phyloP scores from a whole-genome alignment of 192 early-diverging fungal genomes.

The Coemansia sp. region DNA sequence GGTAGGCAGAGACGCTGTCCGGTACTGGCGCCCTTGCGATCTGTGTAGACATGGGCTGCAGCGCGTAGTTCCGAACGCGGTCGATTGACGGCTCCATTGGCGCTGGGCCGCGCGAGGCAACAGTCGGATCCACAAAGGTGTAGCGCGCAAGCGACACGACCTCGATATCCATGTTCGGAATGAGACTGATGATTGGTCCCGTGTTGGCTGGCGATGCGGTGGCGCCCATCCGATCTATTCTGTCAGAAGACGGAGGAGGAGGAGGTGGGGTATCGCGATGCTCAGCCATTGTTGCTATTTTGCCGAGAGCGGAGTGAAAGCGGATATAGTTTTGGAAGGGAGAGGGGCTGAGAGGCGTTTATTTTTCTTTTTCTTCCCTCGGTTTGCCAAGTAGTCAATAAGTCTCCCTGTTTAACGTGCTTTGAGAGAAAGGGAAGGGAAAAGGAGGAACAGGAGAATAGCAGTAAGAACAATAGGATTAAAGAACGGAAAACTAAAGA shows the following conservation, averaged over 20 bases:
- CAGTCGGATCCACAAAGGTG: slow-evolving; percentile 45
- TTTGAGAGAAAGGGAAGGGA: too few relatives aligned
- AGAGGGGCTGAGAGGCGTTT: too few relatives aligned
- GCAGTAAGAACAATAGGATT: too few relatives aligned
- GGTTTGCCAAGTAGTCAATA: too few relatives aligned
- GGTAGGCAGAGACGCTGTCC: slow-evolving; percentile 7
- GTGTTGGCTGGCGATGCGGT: neutral
- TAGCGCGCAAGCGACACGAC: slow-evolving; percentile 46
- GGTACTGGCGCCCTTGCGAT: neutral
- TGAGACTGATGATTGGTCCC: neutral
- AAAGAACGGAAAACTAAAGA: too few relatives aligned
- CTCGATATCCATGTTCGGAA: slow-evolving; percentile 22
- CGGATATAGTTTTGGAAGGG: neutral
- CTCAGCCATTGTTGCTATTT: neutral
- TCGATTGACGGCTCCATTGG: slow-evolving; percentile 43
- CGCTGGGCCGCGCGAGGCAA: slow-evolving; percentile 26
- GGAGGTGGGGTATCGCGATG: neutral
- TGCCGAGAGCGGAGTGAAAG: neutral
- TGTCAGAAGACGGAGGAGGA: neutral
- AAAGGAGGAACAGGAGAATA: too few relatives aligned
- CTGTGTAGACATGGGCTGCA: neutral
- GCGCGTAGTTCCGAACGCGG: neutral
- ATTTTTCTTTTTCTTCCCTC: too few relatives aligned
- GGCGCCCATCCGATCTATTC: neutral
- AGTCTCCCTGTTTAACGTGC: too few relatives aligned